Evolutionary conservation across 2,329 filamentous ascomycete species (phyloP).

Genomic region (Fusarium heterosporum): DNA sequence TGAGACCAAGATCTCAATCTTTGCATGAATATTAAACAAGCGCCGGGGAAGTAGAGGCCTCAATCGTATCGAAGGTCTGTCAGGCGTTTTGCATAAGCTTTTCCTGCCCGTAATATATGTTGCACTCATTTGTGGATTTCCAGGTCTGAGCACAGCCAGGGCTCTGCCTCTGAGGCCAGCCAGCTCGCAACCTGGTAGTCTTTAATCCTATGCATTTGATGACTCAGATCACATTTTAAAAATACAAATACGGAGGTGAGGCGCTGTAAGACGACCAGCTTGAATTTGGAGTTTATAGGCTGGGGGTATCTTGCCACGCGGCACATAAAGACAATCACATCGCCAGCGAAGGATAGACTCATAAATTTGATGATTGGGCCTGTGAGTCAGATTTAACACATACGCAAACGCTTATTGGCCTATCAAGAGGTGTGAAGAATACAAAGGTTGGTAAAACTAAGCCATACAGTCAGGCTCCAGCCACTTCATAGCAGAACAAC

Average conservation of each 20-base stretch:
- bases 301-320: background rate
- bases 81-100: constrained; percentile 5
- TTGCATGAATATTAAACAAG: background rate
- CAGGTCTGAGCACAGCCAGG: constrained; percentile 5
- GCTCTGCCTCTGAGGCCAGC: constrained; percentile 19
- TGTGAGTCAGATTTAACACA: background rate
- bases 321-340: background rate
- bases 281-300: background rate
- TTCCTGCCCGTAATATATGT: background rate
- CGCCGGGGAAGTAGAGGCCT: background rate
- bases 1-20: background rate
- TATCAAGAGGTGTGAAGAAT: background rate
- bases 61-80: constrained; percentile 4
- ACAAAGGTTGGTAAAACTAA: background rate
- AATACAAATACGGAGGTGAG: background rate
- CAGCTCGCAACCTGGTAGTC: constrained; percentile 1
- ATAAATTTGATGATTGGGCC: background rate
- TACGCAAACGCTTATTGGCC: background rate
- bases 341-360: background rate
- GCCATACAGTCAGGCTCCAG: background rate
- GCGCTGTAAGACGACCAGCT: background rate
- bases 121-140: background rate
- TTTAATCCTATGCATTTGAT: constrained; percentile 8
- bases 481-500: background rate
- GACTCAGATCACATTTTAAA: background rate